phyloP scores from a whole-genome alignment of 805 yeast genomes.

The Yamadazyma philogaea region DNA sequence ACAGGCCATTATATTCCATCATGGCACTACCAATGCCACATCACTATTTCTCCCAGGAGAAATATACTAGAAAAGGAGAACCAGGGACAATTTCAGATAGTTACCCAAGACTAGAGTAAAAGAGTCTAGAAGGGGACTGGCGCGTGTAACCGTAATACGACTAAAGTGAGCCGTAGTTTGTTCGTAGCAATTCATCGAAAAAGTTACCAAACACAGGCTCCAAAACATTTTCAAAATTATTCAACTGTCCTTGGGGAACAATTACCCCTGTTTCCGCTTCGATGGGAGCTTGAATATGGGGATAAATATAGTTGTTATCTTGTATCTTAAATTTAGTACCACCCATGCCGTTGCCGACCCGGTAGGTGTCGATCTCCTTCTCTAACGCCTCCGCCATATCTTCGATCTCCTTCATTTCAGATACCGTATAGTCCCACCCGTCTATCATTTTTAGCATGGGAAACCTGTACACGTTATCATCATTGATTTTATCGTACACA shows the following conservation, averaged over 20 bases:
- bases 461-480: neutral
- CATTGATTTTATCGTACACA: neutral
- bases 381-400: neutral
- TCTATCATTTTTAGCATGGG: neutral
- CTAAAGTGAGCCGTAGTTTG: neutral
- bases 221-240: neutral
- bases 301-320: neutral
- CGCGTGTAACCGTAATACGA: no score
- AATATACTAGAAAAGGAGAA: no score
- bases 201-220: neutral
- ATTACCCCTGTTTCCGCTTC: neutral
- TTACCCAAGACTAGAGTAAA: no score
- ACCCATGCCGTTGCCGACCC: conserved; percentile 3
- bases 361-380: neutral
- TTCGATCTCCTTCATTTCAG: neutral
- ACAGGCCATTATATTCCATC: no score
- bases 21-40: no score
- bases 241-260: neutral
- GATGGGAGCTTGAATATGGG: neutral
- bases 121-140: no score
- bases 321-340: conserved; percentile 1
- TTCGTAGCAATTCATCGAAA: neutral
- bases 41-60: no score
- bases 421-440: neutral
- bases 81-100: no score